phyloP scores from a whole-genome alignment of 805 yeast genomes.

The Ogataea parapolymorpha region DNA sequence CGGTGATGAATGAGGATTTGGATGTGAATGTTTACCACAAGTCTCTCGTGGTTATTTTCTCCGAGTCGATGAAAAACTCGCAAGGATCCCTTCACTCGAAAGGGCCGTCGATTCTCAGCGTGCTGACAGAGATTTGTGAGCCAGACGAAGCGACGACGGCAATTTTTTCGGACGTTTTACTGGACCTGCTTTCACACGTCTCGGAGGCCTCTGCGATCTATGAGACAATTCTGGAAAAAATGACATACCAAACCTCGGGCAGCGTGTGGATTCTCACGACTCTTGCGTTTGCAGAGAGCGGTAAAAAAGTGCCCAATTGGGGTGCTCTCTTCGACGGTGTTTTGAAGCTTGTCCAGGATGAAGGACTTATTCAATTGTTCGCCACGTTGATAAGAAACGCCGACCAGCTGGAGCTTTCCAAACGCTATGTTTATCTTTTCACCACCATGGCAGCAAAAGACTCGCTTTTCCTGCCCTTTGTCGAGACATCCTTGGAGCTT shows the following conservation, averaged over 20 bases:
- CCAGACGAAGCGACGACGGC: constrained; percentile 32
- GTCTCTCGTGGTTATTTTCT: constrained; percentile 57
- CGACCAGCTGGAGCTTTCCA: constrained; percentile 40
- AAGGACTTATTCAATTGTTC: constrained; percentile 39
- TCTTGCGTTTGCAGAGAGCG: constrained; percentile 65
- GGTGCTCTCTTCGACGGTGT: constrained; percentile 17
- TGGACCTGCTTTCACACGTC: constrained; percentile 53
- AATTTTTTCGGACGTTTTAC: constrained; percentile 55
- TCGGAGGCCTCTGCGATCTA: constrained; percentile 47
- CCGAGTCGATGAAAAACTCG: constrained; percentile 74
- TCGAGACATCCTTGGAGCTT: constrained; percentile 43
- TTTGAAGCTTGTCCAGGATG: constrained; percentile 7
- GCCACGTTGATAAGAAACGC: constrained; percentile 54
- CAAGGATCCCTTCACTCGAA: constrained; percentile 74
- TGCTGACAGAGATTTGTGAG: constrained; percentile 26
- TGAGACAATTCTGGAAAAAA: constrained; percentile 25
- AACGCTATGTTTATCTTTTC: constrained; percentile 43
- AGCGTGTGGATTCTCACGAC: constrained; percentile 43
- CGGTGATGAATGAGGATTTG: constrained; percentile 32
- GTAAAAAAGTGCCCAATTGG: constrained; percentile 62
- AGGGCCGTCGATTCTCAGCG: constrained; percentile 47
- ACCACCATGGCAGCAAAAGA: constrained; percentile 38
- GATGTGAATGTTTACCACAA: constrained; percentile 48
- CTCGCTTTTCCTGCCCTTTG: constrained; percentile 41
- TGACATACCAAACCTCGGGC: constrained; percentile 24